A percentile compares a stretch with the other conserved stretches of the same genome.
These are phyloP conservation scores for Calonectria hongkongensis DNA, from an alignment of 2,329 filamentous ascomycete genomes.

Conservation along the genomic window DNA sequence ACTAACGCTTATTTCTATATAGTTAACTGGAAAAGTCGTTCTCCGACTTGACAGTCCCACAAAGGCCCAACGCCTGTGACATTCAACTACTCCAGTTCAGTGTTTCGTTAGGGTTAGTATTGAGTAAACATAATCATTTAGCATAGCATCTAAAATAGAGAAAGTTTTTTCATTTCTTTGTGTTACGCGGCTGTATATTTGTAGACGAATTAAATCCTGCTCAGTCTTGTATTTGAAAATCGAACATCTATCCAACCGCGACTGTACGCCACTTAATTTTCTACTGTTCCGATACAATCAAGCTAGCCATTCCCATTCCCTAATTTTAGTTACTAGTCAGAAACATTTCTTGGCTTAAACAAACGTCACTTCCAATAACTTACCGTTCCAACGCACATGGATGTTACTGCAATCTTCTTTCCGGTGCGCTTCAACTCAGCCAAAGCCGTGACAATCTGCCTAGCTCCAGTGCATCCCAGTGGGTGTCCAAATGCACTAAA, in stretches of 20 bases:
- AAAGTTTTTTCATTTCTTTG: no score
- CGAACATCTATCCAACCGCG: no score
- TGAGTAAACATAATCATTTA: neutral
- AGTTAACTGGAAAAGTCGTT: constrained; percentile 9
- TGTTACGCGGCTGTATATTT: no score
- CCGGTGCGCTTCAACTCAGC: constrained; percentile 12
- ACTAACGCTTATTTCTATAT: neutral
- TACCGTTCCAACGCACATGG: constrained; percentile 32
- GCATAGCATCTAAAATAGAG: neutral
- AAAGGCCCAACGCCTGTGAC: neutral
- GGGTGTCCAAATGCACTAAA: constrained; percentile 44
- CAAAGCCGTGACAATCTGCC: constrained; percentile 26
- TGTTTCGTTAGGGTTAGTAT: neutral
- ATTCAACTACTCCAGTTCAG: neutral
- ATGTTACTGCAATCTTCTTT: constrained; percentile 11
- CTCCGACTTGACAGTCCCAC: neutral
- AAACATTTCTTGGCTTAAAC: neutral
- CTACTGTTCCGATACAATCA: constrained; percentile 10
- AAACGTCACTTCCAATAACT: neutral
- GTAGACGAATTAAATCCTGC: no score
- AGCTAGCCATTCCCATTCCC: constrained; percentile 17
- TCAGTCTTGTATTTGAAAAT: no score
- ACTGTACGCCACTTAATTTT: neutral
- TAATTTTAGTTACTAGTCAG: neutral
- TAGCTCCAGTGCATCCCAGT: constrained; percentile 45